A percentile compares a stretch with the other conserved stretches of the same genome.
phyloP scores from a whole-genome alignment of 2,329 filamentous ascomycete genomes.

The Botrytis paeoniae region DNA sequence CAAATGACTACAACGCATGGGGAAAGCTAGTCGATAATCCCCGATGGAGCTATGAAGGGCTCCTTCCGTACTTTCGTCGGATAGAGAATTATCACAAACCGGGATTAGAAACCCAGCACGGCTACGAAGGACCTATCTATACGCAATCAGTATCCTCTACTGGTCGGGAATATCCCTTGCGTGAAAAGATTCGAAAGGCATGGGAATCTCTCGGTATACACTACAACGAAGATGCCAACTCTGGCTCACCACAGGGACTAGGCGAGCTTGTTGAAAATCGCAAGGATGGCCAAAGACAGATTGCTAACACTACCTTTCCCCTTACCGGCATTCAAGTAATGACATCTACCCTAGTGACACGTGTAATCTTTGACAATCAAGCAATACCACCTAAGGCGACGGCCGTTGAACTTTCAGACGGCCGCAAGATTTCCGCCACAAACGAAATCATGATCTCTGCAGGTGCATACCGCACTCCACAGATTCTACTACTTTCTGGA shows the following conservation, averaged over 20 bases:
- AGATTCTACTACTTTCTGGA: not conserved
- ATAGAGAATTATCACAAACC: constrained; percentile 35
- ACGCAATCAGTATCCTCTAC: not conserved
- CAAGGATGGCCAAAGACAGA: not conserved
- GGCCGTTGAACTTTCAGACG: not conserved
- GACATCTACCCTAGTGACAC: not conserved
- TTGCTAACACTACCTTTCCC: not conserved
- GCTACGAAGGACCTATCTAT: not conserved
- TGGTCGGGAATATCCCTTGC: not conserved
- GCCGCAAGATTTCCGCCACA: not conserved
- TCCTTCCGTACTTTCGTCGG: constrained; percentile 46
- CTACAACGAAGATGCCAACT: not conserved
- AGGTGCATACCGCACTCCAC: constrained; percentile 1
- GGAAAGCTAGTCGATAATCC: constrained; percentile 41
- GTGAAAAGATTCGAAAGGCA: not conserved
- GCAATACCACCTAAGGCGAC: not conserved
- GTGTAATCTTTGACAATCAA: not conserved
- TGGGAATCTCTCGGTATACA: not conserved
- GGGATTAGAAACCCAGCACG: not conserved
- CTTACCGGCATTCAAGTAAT: not conserved
- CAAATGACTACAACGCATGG: constrained; percentile 48
- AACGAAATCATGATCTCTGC: not conserved
- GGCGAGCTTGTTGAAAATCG: not conserved
- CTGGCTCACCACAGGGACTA: not conserved
- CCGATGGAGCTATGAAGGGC: constrained; percentile 46